Conservation (phyloP, 768 basidiomycete genomes). For the Lactarius hatsudake region DNA sequence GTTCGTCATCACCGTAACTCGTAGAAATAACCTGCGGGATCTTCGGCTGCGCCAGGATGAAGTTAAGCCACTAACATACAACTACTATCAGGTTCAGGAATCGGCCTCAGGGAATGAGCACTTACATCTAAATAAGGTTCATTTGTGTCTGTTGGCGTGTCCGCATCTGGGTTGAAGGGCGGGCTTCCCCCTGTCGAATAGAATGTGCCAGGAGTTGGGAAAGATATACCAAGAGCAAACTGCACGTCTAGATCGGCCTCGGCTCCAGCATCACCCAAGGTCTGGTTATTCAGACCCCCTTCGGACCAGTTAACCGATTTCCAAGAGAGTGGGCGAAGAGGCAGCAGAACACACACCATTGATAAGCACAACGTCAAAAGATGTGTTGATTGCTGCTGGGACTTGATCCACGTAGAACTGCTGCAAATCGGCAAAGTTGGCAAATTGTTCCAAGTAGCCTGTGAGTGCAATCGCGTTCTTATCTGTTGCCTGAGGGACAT, state of each 20-base stretch:
- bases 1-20: constrained; percentile 72
- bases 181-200: constrained; percentile 63
- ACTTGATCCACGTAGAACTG: constrained; percentile 34
- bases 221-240: constrained; percentile 61
- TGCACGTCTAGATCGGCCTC: constrained; percentile 72
- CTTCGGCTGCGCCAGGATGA: constrained; percentile 43
- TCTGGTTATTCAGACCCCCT: constrained; percentile 63
- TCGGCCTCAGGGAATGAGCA: neutral
- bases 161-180: constrained; percentile 52
- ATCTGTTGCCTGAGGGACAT: constrained; percentile 28
- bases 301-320: neutral
- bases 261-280: constrained; percentile 44
- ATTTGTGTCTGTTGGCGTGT: constrained; percentile 42
- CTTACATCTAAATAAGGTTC: constrained; percentile 49
- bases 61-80: constrained; percentile 57
- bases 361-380: constrained; percentile 53
- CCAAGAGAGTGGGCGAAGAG: neutral
- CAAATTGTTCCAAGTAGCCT: constrained; percentile 38
- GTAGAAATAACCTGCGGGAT: constrained; percentile 64
- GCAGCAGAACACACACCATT: constrained; percentile 43
- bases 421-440: constrained; percentile 35
- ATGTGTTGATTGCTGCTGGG: constrained; percentile 38
- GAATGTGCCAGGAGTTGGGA: constrained; percentile 57
- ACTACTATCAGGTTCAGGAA: neutral
- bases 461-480: constrained; percentile 38